These are phyloP conservation scores for Phytophthora gonapodyides DNA, from an alignment of 352 stramenopile species.

Conservation along the genomic window DNA sequence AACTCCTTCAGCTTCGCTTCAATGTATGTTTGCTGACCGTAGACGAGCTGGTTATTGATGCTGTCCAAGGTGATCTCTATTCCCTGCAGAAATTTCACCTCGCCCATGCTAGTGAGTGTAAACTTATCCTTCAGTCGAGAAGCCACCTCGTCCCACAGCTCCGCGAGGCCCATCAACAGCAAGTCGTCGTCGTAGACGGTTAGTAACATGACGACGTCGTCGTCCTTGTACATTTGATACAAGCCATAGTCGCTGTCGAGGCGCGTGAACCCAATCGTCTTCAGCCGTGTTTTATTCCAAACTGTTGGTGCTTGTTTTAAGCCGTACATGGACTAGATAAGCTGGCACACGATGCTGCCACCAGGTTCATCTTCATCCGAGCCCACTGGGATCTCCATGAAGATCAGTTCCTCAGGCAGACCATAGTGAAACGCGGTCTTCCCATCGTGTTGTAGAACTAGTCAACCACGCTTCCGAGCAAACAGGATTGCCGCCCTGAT, in stretches of 20 bases:
- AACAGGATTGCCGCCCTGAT: constrained; percentile 7
- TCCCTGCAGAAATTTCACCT: constrained; percentile 12
- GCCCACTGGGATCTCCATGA: constrained; percentile 8
- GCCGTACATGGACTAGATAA: constrained; percentile 18
- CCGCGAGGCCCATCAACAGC: constrained; percentile 11
- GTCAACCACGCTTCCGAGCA: constrained; percentile 1
- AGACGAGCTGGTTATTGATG: constrained; percentile 2
- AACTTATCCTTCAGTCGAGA: constrained; percentile 9
- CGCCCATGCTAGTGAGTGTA: constrained; percentile 24
- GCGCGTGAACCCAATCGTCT: constrained; percentile 4
- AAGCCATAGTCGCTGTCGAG: constrained; percentile 14
- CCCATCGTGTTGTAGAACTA: constrained; percentile 7
- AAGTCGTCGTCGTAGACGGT: constrained; percentile 21
- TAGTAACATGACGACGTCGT: constrained; percentile 3
- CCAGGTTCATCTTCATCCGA: constrained; percentile 5
- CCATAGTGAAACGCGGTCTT: constrained; percentile 15
- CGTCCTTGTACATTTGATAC: constrained; percentile 8
- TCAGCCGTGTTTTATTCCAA: constrained; percentile 18
- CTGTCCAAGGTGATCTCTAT: constrained; percentile 16
- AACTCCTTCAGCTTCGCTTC: constrained; percentile 7
- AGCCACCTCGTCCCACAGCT: not conserved
- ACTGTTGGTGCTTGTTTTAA: constrained; percentile 19
- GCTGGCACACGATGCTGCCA: not conserved
- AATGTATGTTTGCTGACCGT: constrained; percentile 9
- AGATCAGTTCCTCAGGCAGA: constrained; percentile 7